Evolutionary conservation across 2,329 filamentous ascomycete genomes (phyloP), one percentile per base, ranked within the genome.

Genomic region (Helminthosporium solani): DNA sequence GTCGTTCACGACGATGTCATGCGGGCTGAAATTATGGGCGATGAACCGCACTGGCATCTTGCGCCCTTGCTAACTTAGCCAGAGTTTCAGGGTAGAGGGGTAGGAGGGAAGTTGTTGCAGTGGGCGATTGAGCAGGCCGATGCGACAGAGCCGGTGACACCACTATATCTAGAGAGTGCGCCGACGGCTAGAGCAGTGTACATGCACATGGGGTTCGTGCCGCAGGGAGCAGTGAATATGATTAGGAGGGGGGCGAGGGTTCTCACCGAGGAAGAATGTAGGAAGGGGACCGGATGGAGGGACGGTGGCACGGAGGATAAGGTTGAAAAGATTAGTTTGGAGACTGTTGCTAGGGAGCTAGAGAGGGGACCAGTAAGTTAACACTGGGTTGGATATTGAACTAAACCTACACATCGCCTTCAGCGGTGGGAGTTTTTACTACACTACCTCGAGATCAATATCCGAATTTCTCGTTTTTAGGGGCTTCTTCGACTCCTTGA

Each of bases 41-140:
- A 52, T 0, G 52, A 67, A 16, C 31, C 35, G 47, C 65, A 69
- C 47, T 69, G 66, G 66, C 66, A 57, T 55, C 56, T 69, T 8
- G 58, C 56, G 36, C 52, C 58, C 19, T 28, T 69, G n/a, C 33
- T 62, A 3, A 61, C 54, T 5, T 67, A 48, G 52, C 64, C 64
- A 0, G 56, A 62, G 38, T 67, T 39, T 27, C 66, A 66, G 46
- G 63, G 64, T 0, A 50, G 49, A 12, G 66, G 66, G 0, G 57
- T 67, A 0, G 66, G 54, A 21, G 64, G 46, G 33, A 53, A 43
- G 33, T 39, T 69, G 47, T 23, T 69, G 47, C 31, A 53, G 16
- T 69, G 64, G 64, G 64, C 56, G 19, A 59, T 66, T 39, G 33
- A 56, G n/a, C 49, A 58, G 56, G 64, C 66, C 14, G 66, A 69